Evolutionary conservation across 2,329 filamentous ascomycete genomes (phyloP), one percentile per base, ranked within the genome.

Genomic region (Simplicillium sp.): DNA sequence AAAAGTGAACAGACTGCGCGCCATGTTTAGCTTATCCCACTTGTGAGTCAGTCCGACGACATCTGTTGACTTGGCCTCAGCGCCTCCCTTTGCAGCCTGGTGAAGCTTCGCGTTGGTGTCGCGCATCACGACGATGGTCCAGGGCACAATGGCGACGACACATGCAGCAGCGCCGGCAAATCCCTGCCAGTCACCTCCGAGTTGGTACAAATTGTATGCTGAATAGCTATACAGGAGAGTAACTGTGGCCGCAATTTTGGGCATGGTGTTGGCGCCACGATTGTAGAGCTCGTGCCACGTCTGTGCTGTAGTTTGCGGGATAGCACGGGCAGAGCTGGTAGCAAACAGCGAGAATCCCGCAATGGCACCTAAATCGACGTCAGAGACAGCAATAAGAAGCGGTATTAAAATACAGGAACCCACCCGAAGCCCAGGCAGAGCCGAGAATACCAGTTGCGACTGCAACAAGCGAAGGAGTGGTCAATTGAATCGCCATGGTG

Each of bases 121-220:
- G 11, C 40, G 49, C 60, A 68, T 67, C 35, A 58, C 46, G 16
- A 52, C n/a, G 11, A 59, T 2, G 1, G 65, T 68, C 36, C 58
- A 68, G 1, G 65, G 64, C 25, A 67, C 54, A 29, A 67, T 66
- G 29, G 45, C 48, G 6, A 65, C 20, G n/a, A 59, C 54, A 33
- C 62, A 50, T 9, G 40, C 50, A 11, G 50, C 63, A 0, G 58
- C 62, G 1, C 49, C 53, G 8, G 48, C 51, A 38, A 59, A 59
- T 2, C 58, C 55, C 38, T 48, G 51, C 65, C 64, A 67, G 18
- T 43, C 44, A 2, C 47, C 47, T 1, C 54, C 54, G 9, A 48
- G 48, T 11, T 48, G 36, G 20, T 44, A 43, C 3, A 54, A 51
- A 25, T 58, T 50, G 34, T 64, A 67, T 8, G 65, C 59, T 7